Evolutionary conservation across 495 filamentous ascomycete species (phyloP).

Genomic region (Hypoxylon trugodes): DNA sequence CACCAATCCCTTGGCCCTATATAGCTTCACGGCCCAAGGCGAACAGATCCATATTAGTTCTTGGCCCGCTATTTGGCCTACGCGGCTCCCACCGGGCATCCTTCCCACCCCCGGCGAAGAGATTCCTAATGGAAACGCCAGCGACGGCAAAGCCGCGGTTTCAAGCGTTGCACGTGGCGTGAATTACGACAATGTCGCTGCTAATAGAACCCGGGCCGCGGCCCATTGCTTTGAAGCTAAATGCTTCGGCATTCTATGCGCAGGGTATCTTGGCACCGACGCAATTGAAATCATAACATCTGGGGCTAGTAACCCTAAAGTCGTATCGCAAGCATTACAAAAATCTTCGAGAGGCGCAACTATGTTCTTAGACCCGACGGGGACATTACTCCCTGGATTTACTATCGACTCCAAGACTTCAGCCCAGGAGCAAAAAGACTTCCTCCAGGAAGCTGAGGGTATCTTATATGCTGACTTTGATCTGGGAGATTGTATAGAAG

Average conservation of each 20-base stretch:
- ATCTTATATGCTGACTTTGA: conserved; percentile 56
- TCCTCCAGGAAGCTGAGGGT: conserved; percentile 49
- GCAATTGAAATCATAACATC: conserved; percentile 31
- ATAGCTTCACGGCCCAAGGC: conserved; percentile 40
- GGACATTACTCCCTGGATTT: conserved; percentile 41
- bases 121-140: neutral
- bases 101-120: conserved; percentile 27
- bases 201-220: conserved; percentile 50
- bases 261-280: conserved; percentile 42
- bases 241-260: conserved; percentile 53
- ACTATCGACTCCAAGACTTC: conserved; percentile 25
- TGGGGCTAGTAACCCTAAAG: conserved; percentile 20
- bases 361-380: conserved; percentile 53
- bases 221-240: conserved; percentile 59
- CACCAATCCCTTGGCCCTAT: conserved; percentile 48
- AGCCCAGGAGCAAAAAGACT: conserved; percentile 30
- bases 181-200: conserved; percentile 54
- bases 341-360: conserved; percentile 43
- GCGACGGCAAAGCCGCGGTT: neutral
- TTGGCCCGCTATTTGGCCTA: conserved; percentile 47
- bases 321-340: conserved; percentile 24
- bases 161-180: conserved; percentile 7
- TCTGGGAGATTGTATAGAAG: conserved; percentile 49
- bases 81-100: conserved; percentile 42
- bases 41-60: conserved; percentile 47